phyloP scores from a whole-genome alignment of 164 flowering plant species.

The Vitis labrusca region DNA sequence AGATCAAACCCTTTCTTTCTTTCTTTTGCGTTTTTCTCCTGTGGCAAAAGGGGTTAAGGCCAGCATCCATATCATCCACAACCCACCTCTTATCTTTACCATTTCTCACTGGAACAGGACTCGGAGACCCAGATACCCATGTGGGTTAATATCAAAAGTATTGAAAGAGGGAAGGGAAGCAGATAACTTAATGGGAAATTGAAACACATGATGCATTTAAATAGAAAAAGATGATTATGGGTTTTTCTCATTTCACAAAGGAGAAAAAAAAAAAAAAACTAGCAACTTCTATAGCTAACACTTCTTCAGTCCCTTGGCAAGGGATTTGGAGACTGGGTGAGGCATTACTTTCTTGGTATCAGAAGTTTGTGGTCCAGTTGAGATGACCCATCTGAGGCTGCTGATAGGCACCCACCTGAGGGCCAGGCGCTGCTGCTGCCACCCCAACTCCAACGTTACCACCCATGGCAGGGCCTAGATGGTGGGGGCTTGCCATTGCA shows the following conservation, averaged over 20 bases:
- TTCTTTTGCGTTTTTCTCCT: too few relatives aligned
- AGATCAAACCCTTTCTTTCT: too few relatives aligned
- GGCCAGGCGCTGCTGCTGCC: conserved; percentile 57
- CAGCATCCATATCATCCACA: too few relatives aligned
- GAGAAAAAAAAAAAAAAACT: neutral
- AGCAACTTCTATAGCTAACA: conserved; percentile 21
- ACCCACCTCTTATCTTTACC: too few relatives aligned
- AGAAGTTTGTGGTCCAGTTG: conserved; percentile 79
- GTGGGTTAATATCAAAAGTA: too few relatives aligned
- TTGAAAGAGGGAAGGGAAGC: too few relatives aligned
- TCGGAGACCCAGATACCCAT: too few relatives aligned
- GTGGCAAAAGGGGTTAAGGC: too few relatives aligned
- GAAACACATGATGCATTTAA: conserved; percentile 15
- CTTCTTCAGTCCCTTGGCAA: conserved; percentile 9
- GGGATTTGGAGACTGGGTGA: neutral
- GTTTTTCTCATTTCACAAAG: conserved; percentile 31
- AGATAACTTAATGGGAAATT: neutral
- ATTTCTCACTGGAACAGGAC: too few relatives aligned
- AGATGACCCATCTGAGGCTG: conserved; percentile 80
- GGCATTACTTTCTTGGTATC: conserved; percentile 10
- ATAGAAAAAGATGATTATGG: conserved; percentile 20
- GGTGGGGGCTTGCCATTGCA: conserved; percentile 70
- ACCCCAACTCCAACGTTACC: conserved; percentile 70
- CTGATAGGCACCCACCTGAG: conserved; percentile 84
- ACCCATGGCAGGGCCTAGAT: conserved; percentile 64